Conservation (phyloP, 192 early-diverging fungal genomes). For the Gaertneriomyces semiglobifer region DNA sequence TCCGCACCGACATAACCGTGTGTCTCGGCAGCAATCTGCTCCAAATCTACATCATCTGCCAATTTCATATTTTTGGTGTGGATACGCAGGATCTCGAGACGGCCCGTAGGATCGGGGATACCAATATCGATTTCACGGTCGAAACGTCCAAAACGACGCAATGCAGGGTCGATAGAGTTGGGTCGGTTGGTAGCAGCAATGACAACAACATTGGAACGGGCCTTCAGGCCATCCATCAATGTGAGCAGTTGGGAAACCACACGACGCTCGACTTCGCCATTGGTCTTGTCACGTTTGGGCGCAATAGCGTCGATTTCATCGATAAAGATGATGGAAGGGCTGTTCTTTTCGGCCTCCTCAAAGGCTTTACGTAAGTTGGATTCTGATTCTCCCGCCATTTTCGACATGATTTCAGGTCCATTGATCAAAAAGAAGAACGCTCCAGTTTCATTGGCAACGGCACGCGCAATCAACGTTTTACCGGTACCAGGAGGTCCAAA, state of each 20-base stretch:
- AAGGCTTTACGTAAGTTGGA: slow-evolving; percentile 97
- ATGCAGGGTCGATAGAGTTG: slow-evolving; percentile 96
- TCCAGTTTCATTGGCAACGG: slow-evolving; percentile 98
- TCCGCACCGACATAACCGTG: slow-evolving; percentile 98
- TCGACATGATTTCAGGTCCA: slow-evolving; percentile 99
- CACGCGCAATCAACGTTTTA: slow-evolving; percentile 97
- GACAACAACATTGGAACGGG: slow-evolving; percentile 95
- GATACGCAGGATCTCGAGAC: slow-evolving; percentile 97
- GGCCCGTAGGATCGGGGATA: slow-evolving; percentile 96
- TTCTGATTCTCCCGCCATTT: slow-evolving; percentile 99
- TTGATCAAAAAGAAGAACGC: slow-evolving; percentile 99
- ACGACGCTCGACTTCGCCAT: slow-evolving; percentile 97
- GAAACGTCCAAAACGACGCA: slow-evolving; percentile 98
- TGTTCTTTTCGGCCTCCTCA: slow-evolving; percentile 97
- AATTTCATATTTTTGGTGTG: slow-evolving; percentile 99
- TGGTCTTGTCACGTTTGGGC: slow-evolving; percentile 98
- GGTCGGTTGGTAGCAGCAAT: slow-evolving; percentile 99
- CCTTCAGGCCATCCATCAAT: slow-evolving; percentile 96
- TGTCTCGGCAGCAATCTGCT: slow-evolving; percentile 94
- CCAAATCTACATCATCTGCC: slow-evolving; percentile 93
- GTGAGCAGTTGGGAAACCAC: slow-evolving; percentile 98
- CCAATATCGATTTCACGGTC: slow-evolving; percentile 99
- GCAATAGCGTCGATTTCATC: slow-evolving; percentile 99
- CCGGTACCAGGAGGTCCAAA: slow-evolving; percentile 98
- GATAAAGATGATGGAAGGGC: slow-evolving; percentile 97